Evolutionary conservation across 1,284 basidiomycete genomes (phyloP), one percentile per base, ranked within the genome.

Genomic region (Paramarasmius palmivorus): DNA sequence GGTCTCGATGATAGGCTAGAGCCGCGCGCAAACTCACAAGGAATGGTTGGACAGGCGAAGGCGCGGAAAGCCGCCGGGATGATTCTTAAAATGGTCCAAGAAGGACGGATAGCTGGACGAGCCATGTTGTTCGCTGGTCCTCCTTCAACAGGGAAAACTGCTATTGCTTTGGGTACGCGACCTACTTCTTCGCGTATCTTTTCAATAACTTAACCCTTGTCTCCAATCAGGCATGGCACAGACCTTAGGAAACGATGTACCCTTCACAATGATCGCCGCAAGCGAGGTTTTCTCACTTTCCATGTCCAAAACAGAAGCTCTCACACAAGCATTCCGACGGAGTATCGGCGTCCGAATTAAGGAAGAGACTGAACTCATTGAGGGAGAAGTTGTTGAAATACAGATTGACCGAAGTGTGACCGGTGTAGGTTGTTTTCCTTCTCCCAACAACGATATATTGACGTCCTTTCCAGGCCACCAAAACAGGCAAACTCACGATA

Each of bases 311-410:
- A 99, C 97, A 1, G 97, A 99, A 69, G 95, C 95, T 29, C 82
- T 99, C 58, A 98, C 94, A 1, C 96, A 99, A 72, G 94, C 95
- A 0, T 94, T 99, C 73, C 81, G 95, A 63, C 78, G 95, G 62
- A 94, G 93, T 63, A 98, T 98, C 66, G 96, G 96, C 32, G 94
- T 99, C 0, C 82, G 95, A 49, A 98, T 99, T 68, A 96, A 93
- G 70, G 96, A 99, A 69, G 96, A 99, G 76, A 93, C 92, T 2
- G 96, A 99, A 69, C 83, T 98, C 44, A 95, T 99, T 58, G 94
- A 98, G 70, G 96, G 97, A 55, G 97, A 99, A 70, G 94, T 99
- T 1, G 95, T 99, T 9, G 96, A 99, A 73, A 95, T 99, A 62
- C 95, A 98, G 70, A 96, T 99, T 62, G 95, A 99, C 77, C 82